Conservation (phyloP, 2,329 filamentous ascomycete species). For the Stylonectria norvegica region DNA sequence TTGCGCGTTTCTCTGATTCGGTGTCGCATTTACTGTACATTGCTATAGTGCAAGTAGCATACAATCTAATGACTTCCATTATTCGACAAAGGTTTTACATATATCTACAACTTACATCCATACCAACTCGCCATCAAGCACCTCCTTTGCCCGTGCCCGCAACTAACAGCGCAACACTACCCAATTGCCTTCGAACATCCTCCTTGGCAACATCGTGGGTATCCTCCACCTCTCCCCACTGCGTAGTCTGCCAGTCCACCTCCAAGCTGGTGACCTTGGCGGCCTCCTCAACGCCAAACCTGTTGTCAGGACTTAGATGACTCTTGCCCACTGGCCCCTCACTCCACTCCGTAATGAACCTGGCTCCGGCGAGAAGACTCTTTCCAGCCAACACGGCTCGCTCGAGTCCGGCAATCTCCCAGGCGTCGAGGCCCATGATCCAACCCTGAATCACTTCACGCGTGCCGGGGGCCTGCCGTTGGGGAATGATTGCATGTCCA, state of each 20-base stretch:
- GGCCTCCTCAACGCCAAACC: conserved; percentile 80
- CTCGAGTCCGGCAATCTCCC: conserved; percentile 85
- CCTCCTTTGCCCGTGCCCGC: conserved; percentile 54
- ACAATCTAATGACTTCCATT: too few species aligned
- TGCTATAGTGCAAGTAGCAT: too few species aligned
- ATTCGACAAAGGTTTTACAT: too few species aligned
- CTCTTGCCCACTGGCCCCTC: conserved; percentile 59
- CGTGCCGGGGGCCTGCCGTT: conserved; percentile 70
- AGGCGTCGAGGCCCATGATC: conserved; percentile 67
- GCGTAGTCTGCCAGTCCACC: conserved; percentile 81
- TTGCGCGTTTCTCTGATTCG: too few species aligned
- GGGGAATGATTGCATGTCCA: conserved; percentile 70
- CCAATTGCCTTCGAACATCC: conserved; percentile 82
- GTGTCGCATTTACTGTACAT: too few species aligned
- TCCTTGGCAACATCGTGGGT: conserved; percentile 95
- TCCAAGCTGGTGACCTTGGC: conserved; percentile 75
- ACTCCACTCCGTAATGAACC: conserved; percentile 85
- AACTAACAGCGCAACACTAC: conserved; percentile 80
- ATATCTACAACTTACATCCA: too few species aligned
- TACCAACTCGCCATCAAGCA: too few species aligned
- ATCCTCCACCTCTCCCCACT: conserved; percentile 97
- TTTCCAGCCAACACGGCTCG: conserved; percentile 81
- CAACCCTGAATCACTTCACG: conserved; percentile 73
- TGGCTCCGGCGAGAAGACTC: conserved; percentile 72
- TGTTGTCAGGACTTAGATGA: conserved; percentile 29